These are phyloP conservation scores for Malassezia equina DNA, from an alignment of 1,284 basidiomycete species.

Conservation along the genomic window DNA sequence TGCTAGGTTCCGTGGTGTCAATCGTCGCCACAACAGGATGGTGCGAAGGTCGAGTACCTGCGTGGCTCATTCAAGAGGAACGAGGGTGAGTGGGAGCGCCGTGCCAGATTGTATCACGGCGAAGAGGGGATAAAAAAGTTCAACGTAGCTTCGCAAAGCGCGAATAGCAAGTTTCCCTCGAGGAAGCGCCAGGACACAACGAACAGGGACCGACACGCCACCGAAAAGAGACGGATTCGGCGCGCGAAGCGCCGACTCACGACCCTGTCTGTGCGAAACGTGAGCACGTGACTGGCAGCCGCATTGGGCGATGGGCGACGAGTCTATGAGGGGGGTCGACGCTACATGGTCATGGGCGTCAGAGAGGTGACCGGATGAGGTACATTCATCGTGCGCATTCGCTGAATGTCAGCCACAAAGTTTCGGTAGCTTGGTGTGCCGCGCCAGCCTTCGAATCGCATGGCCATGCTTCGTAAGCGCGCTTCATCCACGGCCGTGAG, in stretches of 20 bases:
- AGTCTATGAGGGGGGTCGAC: no score
- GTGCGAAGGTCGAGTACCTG: neutral
- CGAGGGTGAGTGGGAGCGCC: neutral
- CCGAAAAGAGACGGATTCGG: neutral
- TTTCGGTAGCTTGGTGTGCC: conserved; percentile 1
- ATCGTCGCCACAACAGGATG: neutral
- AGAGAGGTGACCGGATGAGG: neutral
- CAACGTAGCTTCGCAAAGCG: neutral
- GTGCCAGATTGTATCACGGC: neutral
- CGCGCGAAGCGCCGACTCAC: neutral
- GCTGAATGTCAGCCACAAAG: neutral
- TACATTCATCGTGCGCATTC: neutral
- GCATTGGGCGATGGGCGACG: neutral
- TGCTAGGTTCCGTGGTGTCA: neutral
- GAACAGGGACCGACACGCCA: neutral
- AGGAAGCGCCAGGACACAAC: neutral
- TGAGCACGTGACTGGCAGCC: neutral
- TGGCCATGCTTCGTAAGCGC: neutral
- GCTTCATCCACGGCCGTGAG: neutral
- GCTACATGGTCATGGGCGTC: neutral
- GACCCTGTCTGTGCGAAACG: neutral
- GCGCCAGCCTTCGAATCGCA: conserved; percentile 10
- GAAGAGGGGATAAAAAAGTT: neutral
- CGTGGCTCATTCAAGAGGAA: neutral
- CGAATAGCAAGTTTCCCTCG: neutral